Conservation (phyloP, 2,329 filamentous ascomycete species). For the Aureobasidium sp. region DNA sequence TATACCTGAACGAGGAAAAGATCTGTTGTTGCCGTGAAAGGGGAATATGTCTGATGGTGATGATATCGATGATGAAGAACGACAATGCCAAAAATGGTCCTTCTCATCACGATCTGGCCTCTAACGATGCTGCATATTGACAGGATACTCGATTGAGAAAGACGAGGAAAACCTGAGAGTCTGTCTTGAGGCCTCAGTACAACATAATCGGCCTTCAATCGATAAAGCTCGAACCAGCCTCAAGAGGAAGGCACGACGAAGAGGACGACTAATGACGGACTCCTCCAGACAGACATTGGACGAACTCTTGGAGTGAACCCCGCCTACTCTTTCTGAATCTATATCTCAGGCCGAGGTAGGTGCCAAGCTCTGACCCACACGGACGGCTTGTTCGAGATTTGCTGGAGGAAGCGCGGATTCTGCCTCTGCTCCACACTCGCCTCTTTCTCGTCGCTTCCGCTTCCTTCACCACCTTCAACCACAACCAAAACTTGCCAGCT, state of each 20-base stretch:
- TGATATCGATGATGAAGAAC: background rate
- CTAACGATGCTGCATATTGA: background rate
- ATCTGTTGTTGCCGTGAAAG: background rate
- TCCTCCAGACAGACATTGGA: background rate
- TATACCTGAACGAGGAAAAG: constrained; percentile 12
- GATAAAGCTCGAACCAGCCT: background rate
- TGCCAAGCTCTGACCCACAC: background rate
- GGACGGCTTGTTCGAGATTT: background rate
- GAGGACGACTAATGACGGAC: background rate
- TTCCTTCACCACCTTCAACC: constrained; percentile 4
- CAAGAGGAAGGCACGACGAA: background rate
- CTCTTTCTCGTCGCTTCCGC: background rate
- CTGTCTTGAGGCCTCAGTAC: background rate
- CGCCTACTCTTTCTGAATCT: constrained; percentile 1
- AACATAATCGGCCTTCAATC: background rate
- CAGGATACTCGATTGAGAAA: background rate
- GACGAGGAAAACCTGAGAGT: background rate
- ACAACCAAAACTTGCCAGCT: background rate
- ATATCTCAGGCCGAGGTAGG: background rate
- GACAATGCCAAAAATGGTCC: background rate
- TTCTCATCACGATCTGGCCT: background rate
- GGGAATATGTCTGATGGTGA: background rate
- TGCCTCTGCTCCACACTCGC: constrained; percentile 10
- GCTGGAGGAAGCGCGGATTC: constrained; percentile 6
- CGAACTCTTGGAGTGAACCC: background rate